Evolutionary conservation across 2,329 filamentous ascomycete species (phyloP), one percentile per base, ranked within the genome.

Genomic region (Ophiostoma ulmi): DNA sequence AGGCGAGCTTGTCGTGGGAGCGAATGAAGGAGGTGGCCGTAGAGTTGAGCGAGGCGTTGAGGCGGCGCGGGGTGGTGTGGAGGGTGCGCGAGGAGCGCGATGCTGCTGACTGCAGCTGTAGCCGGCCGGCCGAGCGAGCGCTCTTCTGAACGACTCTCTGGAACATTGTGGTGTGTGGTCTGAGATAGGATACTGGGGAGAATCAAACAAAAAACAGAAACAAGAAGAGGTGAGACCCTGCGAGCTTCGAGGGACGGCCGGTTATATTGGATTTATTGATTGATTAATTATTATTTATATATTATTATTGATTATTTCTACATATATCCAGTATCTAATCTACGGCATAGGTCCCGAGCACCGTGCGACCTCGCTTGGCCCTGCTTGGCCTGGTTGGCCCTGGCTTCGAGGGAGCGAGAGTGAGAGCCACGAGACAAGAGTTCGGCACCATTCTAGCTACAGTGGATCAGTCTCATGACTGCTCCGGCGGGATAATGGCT

Each of bases 1-100:
- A 39, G 31, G 69, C 48, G 14, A 70, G 64, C 69, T 61, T 67
- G 64, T 67, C 64, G 64, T 70, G 69, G n/a, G 69, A 58, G 64
- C 69, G 64, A 36, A 70, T 67, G 22, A 41, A 70, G 13, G 20
- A 20, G 22, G 63, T 70, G 22, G 69, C 69, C 48, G 69, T 70
- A 13, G 69, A 61, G n/a, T 63, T 61, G 48, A 70, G 65, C 8
- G 65, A 31, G 52, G 48, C 52, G 22, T 70, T 68, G 65, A 14
- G 11, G n/a, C 52, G 52, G 36, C 67, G 52, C 55, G 55, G n/a
- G 36, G 67, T 61, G n/a, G 52, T 52, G 36, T 61, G 52, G 35
- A 69, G 52, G 52, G n/a, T 17, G 39, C 65, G 65, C n/a, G 52
- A 26, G 52, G 52, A 26, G 52, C 52, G 52, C 3, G 52, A 26